Conservation (phyloP, 2,329 filamentous ascomycete species). For the Myriosclerotinia curreyana region DNA sequence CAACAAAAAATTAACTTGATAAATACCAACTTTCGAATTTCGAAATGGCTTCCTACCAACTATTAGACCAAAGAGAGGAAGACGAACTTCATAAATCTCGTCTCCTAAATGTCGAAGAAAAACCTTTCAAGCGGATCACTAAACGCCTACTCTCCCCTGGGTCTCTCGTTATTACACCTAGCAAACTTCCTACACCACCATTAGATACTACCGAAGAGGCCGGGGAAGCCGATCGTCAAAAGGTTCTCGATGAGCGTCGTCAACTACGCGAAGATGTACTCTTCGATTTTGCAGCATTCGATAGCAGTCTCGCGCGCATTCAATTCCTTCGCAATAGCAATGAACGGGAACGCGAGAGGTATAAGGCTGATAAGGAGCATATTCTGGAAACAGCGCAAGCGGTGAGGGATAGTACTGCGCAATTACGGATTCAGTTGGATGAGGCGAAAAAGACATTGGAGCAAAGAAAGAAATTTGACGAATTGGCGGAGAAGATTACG, state of each 20-base stretch:
- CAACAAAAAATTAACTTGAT: not conserved
- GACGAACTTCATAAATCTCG: constrained; percentile 84
- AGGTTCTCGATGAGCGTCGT: constrained; percentile 54
- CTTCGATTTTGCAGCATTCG: constrained; percentile 84
- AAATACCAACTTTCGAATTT: not conserved
- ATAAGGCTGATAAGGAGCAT: constrained; percentile 73
- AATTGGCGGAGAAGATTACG: constrained; percentile 82
- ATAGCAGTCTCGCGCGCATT: constrained; percentile 80
- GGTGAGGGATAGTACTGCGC: constrained; percentile 71
- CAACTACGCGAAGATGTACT: constrained; percentile 78
- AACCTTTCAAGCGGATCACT: constrained; percentile 84
- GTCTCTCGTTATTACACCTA: constrained; percentile 57
- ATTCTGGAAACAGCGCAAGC: constrained; percentile 76
- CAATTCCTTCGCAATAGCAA: constrained; percentile 86
- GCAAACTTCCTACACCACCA: constrained; percentile 62
- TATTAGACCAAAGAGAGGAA: constrained; percentile 73
- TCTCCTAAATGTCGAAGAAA: constrained; percentile 86
- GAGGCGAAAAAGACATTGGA: constrained; percentile 71
- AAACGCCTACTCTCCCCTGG: constrained; percentile 72
- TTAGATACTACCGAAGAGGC: constrained; percentile 51
- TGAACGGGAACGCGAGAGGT: constrained; percentile 75
- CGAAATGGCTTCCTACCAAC: constrained; percentile 56
- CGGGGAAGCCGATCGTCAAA: constrained; percentile 47
- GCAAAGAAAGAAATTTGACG: constrained; percentile 82
- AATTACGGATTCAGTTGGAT: constrained; percentile 71